Evolutionary conservation across 2,329 filamentous ascomycete genomes (phyloP).

Genomic region (Ceratocystis albifundus): DNA sequence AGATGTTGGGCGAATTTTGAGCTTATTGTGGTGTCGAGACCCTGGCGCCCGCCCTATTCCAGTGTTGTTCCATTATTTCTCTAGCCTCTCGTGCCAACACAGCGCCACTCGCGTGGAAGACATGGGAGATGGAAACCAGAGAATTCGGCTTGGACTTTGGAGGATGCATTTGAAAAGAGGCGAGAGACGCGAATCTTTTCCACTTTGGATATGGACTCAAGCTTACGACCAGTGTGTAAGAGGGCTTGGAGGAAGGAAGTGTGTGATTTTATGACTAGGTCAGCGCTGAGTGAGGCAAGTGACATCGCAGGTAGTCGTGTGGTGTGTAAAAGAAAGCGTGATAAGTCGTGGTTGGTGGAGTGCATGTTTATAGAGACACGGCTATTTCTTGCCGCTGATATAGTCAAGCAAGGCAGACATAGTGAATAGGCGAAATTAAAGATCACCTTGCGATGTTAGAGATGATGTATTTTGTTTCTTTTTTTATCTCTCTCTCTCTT

Average conservation of each 20-base stretch:
- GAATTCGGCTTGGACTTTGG: not conserved
- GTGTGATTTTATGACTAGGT: not conserved
- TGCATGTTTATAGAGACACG: slow-evolving; percentile 2
- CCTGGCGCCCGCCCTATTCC: not conserved
- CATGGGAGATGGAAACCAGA: not conserved
- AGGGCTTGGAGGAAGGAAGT: not conserved
- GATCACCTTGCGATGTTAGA: not conserved
- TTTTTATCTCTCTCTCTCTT: not conserved
- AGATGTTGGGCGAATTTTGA: not conserved
- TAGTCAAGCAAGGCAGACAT: not conserved
- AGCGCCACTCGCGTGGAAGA: slow-evolving; percentile 16
- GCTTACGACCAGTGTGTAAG: not conserved
- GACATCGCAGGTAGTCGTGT: not conserved
- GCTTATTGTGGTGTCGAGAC: not conserved
- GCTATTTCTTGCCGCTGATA: not conserved
- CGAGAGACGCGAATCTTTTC: not conserved
- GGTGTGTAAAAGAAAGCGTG: not conserved
- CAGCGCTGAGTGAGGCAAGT: not conserved
- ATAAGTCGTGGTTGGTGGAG: not conserved
- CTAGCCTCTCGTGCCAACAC: not conserved
- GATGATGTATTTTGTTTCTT: not conserved
- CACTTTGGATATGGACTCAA: not conserved
- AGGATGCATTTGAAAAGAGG: not conserved
- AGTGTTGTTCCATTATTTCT: not conserved
- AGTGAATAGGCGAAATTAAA: slow-evolving; percentile 1